These are phyloP conservation scores for Linnemannia exigua DNA, from an alignment of 192 early-diverging fungal species.

Conservation along the genomic window DNA sequence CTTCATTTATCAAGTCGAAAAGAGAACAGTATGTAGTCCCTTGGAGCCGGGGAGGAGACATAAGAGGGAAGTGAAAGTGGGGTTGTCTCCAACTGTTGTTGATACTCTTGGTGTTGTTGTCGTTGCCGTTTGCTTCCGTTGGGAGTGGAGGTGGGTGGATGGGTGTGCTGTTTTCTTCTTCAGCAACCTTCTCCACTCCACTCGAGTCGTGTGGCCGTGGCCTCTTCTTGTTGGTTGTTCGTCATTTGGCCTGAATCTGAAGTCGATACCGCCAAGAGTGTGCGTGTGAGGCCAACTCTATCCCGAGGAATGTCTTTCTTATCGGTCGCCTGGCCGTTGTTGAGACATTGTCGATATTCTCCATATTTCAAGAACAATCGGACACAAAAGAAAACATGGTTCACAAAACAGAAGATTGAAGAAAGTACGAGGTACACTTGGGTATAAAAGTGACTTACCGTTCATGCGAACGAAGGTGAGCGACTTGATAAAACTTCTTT, in stretches of 20 bases:
- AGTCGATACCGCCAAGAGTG: not conserved
- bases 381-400: not conserved
- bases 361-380: not conserved
- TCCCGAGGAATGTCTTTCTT: not conserved
- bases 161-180: not conserved
- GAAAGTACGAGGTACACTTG: not conserved
- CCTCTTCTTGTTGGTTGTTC: not conserved
- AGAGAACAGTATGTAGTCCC: not conserved
- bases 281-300: not conserved
- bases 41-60: not conserved
- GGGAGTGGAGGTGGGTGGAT: not conserved
- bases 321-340: not conserved
- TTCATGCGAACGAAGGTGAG: constrained; percentile 81
- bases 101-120: not conserved
- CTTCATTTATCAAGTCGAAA: not conserved
- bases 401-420: not conserved
- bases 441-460: constrained; percentile 38
- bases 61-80: not conserved
- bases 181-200: not conserved
- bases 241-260: not conserved
- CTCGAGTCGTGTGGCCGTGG: not conserved
- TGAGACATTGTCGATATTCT: not conserved
- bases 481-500: constrained; percentile 77
- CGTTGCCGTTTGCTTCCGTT: not conserved
- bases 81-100: not conserved